Percentiles rank a stretch among this genome's conserved stretches.
Evolutionary conservation across 306 rosid species (phyloP).

Genomic region (Lithocarpus polystachyus): DNA sequence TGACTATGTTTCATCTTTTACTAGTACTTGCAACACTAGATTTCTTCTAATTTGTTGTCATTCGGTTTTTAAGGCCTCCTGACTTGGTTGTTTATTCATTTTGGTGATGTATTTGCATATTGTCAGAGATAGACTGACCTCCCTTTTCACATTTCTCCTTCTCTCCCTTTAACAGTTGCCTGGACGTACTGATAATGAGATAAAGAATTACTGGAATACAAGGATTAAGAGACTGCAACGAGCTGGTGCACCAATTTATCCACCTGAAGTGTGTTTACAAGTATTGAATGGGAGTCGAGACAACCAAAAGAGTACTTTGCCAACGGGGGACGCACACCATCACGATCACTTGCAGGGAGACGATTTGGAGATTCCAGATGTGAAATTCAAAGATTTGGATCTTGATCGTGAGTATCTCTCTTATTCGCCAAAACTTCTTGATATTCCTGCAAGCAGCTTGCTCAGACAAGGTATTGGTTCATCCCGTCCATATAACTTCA

Average conservation of each 20-base stretch:
- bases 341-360: conserved; percentile 32
- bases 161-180: conserved; percentile 51
- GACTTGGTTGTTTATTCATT: not conserved
- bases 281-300: conserved; percentile 39
- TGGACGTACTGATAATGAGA: conserved; percentile 81
- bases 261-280: conserved; percentile 43
- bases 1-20: not conserved
- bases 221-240: conserved; percentile 56
- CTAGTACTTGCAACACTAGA: not conserved
- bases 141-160: conserved; percentile 13
- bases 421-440: conserved; percentile 30
- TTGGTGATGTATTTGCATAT: not conserved
- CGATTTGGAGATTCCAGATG: conserved; percentile 43
- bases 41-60: not conserved
- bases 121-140: not conserved
- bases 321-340: conserved; percentile 19
- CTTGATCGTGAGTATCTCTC: conserved; percentile 19
- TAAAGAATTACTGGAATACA: conserved; percentile 78
- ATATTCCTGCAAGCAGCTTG: conserved; percentile 31
- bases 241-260: conserved; percentile 60
- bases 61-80: not conserved
- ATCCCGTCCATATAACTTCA: conserved; percentile 30
- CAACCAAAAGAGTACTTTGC: conserved; percentile 21
- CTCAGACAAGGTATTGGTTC: conserved; percentile 40
- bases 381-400: conserved; percentile 36